Base-by-base conservation (phyloP, 148 eudicot genomes). In the Chenopodium berlandieri region DNA sequence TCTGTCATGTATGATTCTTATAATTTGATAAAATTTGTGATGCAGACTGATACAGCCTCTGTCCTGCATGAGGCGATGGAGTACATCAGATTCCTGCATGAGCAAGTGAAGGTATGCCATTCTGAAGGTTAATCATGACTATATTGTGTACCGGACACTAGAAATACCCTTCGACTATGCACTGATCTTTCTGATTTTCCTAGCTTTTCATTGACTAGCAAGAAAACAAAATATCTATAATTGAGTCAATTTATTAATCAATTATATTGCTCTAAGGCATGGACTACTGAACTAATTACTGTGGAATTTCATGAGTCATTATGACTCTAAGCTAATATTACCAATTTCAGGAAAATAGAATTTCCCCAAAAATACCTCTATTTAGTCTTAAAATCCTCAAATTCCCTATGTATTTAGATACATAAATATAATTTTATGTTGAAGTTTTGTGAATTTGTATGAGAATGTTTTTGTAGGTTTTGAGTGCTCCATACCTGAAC, bases 41-140 rank as follows among this genome's bases (percentile, higher is more conserved):
- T 92, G 88, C 97, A 95, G 98, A 93, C 97, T 9, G 98, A 95
- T 85, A 95, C 98, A 11, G 98, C 98, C 68, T 95, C 98, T 32
- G 98, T 95, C 76, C 92, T 95, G 71, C 74, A 85, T 17, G 97
- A 93, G 76, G 94, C 98, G 27, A 86, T 91, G 89, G 97, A 92
- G 8, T 95, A 95, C 82, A 92, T 95, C 81, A 75, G 78, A 22
- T 95, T 95, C 83, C 92, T 95, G 58, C 97, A 95, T 6, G 98
- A 95, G 71, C 98, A 95, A 90, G 92, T 95, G 71, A 90, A 95
- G 96, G 98, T 95, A 71, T 60, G 83, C 23, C 72, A 78, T 77
- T 60, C 56, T 58, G 16, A 50, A 50, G 37, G 34, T 1, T 0
- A 68, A 65, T 50, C 20, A 27, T 50, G 11, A 2, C 13, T 27